Evolutionary conservation across 345 rosid genomes (phyloP).

Genomic region (Dimocarpus longan): DNA sequence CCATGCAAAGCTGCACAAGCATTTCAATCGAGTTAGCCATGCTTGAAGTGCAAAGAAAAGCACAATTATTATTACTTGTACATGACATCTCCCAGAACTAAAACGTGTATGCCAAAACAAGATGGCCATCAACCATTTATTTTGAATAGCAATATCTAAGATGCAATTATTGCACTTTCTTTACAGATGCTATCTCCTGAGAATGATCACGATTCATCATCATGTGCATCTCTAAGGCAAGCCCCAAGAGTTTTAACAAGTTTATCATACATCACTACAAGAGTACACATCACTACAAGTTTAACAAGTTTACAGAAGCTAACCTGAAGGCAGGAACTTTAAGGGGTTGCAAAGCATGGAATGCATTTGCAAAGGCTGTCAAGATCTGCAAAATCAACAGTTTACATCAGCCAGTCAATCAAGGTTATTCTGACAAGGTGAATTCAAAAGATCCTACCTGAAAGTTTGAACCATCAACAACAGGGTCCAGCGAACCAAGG

Average conservation of each 20-base stretch:
- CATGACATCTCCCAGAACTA: background rate
- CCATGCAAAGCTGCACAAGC: conserved; percentile 87
- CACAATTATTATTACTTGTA: background rate
- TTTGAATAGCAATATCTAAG: background rate
- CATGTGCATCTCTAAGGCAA: background rate
- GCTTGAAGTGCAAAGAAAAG: background rate
- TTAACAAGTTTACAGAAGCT: conserved; percentile 20
- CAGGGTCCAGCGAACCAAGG: conserved; percentile 63
- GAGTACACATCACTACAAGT: background rate
- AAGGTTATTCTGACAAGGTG: background rate
- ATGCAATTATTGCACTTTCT: background rate
- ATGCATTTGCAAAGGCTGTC: conserved; percentile 81
- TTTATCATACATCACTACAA: background rate
- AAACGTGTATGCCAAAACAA: background rate
- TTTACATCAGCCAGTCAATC: conserved; percentile 21
- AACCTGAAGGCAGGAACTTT: conserved; percentile 96
- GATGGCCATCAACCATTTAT: conserved; percentile 5
- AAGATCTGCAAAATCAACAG: conserved; percentile 59
- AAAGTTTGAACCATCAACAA: conserved; percentile 65
- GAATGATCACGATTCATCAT: background rate
- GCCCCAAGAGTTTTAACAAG: background rate
- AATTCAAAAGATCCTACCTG: conserved; percentile 53
- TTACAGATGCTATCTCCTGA: background rate
- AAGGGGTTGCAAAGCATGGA: conserved; percentile 88
- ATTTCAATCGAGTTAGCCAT: conserved; percentile 17